phyloP scores from a whole-genome alignment of 257 asterid genomes.

The Knoxia roxburghii region DNA sequence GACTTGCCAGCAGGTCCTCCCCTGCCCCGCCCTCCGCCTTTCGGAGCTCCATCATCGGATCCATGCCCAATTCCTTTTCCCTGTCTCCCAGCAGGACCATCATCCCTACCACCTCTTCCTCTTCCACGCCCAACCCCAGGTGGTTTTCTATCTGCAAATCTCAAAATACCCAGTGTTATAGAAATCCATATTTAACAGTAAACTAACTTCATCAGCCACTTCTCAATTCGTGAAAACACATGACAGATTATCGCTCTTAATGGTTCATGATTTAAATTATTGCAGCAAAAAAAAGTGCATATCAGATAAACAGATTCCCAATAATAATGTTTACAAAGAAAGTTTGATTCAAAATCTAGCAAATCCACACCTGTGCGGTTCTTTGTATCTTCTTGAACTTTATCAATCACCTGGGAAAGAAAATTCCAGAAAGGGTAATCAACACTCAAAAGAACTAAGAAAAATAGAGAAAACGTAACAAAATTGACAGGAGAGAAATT shows the following conservation, averaged over 20 bases:
- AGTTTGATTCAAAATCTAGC: neutral
- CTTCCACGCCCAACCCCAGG: conserved; percentile 65
- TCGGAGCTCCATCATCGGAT: conserved; percentile 42
- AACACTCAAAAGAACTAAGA: neutral
- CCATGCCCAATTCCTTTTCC: conserved; percentile 49
- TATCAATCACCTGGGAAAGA: conserved; percentile 49
- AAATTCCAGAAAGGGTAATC: conserved; percentile 1
- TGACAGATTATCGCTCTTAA: too few relatives aligned
- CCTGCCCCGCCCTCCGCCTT: conserved; percentile 47
- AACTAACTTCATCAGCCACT: neutral
- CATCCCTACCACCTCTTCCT: conserved; percentile 67
- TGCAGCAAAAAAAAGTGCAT: too few relatives aligned
- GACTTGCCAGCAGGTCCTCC: conserved; percentile 42
- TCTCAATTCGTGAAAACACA: too few relatives aligned
- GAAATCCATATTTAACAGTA: neutral
- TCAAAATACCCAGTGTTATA: neutral
- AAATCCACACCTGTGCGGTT: conserved; percentile 39
- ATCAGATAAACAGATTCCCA: neutral
- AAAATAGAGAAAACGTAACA: neutral
- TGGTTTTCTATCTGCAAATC: conserved; percentile 46
- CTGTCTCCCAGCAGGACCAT: conserved; percentile 34
- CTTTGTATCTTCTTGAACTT: conserved; percentile 62
- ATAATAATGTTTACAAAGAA: neutral
- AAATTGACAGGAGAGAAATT: neutral
- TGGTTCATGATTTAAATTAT: too few relatives aligned